Base-by-base conservation (phyloP, 2,329 filamentous ascomycete species). In the Cadophora luteo-olivacea region DNA sequence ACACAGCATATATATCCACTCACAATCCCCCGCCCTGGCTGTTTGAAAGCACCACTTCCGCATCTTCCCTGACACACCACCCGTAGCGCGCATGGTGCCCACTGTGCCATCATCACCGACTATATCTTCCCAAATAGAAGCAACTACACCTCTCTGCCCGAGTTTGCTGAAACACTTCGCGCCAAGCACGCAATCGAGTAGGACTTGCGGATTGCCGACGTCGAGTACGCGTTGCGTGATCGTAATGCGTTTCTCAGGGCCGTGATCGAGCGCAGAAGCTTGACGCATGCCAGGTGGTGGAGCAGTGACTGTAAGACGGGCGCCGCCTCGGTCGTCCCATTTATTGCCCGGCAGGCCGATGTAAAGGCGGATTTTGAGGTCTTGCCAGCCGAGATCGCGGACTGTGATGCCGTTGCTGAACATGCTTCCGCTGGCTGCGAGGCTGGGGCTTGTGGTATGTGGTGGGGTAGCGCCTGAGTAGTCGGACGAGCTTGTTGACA, bases 271-370 rank as follows among this genome's bases (percentile, higher is more conserved):
- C 51, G 84, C 82, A 65, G 88, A 83, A 68, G 85, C 87, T 80
- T 86, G 87, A 52, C 82, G 82, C 78, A 85, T 86, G 7, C 87
- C 87, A 45, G 81, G 86, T 63, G 84, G 90, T n/a, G 93, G 92
- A 22, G 89, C 87, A 78, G 94, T 89, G 75, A 99, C 93, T 19
- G 92, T 93, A 69, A 99, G 82, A 48, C 89, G 85, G 69, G 94
- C 97, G 74, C 92, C 90, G 72, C 96, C 95, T 82, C 94, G 89
- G 78, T 98, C 94, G 70, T 93, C 90, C 96, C 96, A 99, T 78
- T 95, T 95, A 61, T 89, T 89, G 14, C 88, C 84, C 1, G 87
- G 84, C 69, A 94, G 91, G 61, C 95, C 89, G 61, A 92, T 84
- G 78, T 98, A 97, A 14, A 98, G 86, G 45, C 94, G 87, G 74